Evolutionary conservation across 129 eudicot species (phyloP).

Genomic region (Pittosporum tobira): DNA sequence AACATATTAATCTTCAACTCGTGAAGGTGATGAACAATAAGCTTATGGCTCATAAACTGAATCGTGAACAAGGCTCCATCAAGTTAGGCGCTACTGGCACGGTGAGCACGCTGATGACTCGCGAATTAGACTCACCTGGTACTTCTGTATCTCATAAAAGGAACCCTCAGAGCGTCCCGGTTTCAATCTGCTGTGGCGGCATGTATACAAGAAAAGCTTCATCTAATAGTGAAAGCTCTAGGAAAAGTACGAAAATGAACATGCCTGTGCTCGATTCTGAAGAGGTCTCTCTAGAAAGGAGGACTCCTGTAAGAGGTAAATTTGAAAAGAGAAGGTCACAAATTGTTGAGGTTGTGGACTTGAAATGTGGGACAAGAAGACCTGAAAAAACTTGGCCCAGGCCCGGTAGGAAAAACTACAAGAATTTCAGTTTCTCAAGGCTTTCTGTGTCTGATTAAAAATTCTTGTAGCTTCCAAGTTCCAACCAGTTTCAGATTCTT

Average conservation of each 20-base stretch:
- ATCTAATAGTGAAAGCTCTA: not conserved
- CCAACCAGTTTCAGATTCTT: not conserved
- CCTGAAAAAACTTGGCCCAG: conserved; percentile 1
- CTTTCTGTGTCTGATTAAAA: not conserved
- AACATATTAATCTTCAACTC: too few species aligned
- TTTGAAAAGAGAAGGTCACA: conserved; percentile 4
- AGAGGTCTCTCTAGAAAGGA: not conserved
- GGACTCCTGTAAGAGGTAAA: not conserved
- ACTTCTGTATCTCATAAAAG: not conserved
- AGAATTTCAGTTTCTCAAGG: not conserved
- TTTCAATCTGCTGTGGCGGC: not conserved
- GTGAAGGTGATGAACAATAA: too few species aligned
- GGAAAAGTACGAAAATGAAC: not conserved
- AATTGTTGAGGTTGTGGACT: not conserved
- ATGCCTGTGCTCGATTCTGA: conserved; percentile 3
- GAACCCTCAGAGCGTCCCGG: not conserved
- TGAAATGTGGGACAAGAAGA: conserved; percentile 6
- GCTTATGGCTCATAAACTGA: not conserved
- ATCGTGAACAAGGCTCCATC: not conserved
- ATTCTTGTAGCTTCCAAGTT: not conserved
- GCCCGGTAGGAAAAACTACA: not conserved
- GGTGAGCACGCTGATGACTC: conserved; percentile 8
- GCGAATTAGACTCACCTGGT: not conserved
- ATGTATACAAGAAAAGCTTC: not conserved
- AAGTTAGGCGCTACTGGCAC: conserved; percentile 8